Evolutionary conservation across 1,139 yeast species (phyloP).

Genomic region (Geotrichum phurueaensis): DNA sequence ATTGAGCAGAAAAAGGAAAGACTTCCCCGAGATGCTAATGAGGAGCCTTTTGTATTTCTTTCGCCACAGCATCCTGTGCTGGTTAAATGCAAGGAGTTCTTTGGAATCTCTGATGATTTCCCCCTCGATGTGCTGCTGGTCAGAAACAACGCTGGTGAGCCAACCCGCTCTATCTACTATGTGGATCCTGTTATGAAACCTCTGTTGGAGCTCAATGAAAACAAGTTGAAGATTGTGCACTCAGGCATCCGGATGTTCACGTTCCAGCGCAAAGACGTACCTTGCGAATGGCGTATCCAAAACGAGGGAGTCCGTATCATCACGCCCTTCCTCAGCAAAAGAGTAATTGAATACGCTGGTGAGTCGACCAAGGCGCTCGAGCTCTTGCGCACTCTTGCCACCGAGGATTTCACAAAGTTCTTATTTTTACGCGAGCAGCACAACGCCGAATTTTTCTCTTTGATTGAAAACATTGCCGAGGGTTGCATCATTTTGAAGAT

Average conservation of each 20-base stretch:
- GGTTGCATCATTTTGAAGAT: conserved; percentile 85
- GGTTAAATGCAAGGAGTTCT: conserved; percentile 75
- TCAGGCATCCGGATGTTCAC: conserved; percentile 90
- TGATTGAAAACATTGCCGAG: conserved; percentile 52
- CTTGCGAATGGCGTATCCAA: conserved; percentile 85
- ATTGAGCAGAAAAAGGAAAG: conserved; percentile 59
- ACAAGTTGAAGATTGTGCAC: conserved; percentile 77
- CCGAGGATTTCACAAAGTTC: conserved; percentile 61
- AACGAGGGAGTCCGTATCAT: conserved; percentile 54
- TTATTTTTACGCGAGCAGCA: conserved; percentile 45
- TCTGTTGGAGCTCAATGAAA: conserved; percentile 61
- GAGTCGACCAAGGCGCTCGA: conserved; percentile 41
- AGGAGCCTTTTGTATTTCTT: conserved; percentile 84
- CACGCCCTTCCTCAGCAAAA: conserved; percentile 53
- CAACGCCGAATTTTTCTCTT: conserved; percentile 54
- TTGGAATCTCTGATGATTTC: conserved; percentile 55
- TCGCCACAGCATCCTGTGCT: conserved; percentile 61
- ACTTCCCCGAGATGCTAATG: conserved; percentile 69
- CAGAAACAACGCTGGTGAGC: conserved; percentile 92
- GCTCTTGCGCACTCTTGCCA: neutral
- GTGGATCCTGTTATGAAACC: conserved; percentile 70
- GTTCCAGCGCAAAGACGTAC: conserved; percentile 67
- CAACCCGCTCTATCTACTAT: conserved; percentile 82
- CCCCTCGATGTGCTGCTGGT: conserved; percentile 69
- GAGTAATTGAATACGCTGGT: neutral